Conservation (phyloP, 2,329 filamentous ascomycete species). For the Passalora sequoiae region DNA sequence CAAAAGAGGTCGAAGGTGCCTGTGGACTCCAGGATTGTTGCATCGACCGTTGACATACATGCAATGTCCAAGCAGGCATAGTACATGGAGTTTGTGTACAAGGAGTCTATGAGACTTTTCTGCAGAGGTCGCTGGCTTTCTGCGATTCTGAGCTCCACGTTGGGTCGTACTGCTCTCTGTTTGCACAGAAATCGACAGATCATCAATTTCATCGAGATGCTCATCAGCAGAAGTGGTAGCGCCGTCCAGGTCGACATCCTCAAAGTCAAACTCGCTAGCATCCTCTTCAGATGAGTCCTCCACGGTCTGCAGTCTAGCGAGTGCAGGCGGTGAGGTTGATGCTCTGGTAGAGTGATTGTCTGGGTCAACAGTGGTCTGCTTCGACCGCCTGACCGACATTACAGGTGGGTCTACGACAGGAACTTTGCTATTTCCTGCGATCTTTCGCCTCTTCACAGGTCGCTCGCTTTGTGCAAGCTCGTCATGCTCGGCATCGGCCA, state of each 20-base stretch:
- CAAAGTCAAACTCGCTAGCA: constrained; percentile 59
- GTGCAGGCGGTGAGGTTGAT: background rate
- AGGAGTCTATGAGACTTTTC: constrained; percentile 62
- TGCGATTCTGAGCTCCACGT: constrained; percentile 34
- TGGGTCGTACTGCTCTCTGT: constrained; percentile 30
- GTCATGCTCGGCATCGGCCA: constrained; percentile 25
- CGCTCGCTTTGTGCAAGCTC: constrained; percentile 10
- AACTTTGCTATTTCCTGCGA: constrained; percentile 1
- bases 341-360: background rate
- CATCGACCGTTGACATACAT: constrained; percentile 81
- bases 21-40: constrained; percentile 47
- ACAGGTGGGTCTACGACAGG: background rate
- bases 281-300: constrained; percentile 29
- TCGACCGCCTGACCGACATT: background rate
- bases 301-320: constrained; percentile 23
- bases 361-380: background rate
- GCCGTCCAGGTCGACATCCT: constrained; percentile 52
- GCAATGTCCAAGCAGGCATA: constrained; percentile 76
- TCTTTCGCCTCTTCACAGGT: constrained; percentile 28
- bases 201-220: constrained; percentile 32
- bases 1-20: constrained; percentile 58
- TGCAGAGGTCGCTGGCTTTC: constrained; percentile 51
- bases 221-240: constrained; percentile 21
- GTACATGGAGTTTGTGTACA: constrained; percentile 79
- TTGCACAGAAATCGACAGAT: constrained; percentile 41